These are phyloP conservation scores for Avicennia marina DNA, from an alignment of 257 asterid genomes.

Conservation along the genomic window DNA sequence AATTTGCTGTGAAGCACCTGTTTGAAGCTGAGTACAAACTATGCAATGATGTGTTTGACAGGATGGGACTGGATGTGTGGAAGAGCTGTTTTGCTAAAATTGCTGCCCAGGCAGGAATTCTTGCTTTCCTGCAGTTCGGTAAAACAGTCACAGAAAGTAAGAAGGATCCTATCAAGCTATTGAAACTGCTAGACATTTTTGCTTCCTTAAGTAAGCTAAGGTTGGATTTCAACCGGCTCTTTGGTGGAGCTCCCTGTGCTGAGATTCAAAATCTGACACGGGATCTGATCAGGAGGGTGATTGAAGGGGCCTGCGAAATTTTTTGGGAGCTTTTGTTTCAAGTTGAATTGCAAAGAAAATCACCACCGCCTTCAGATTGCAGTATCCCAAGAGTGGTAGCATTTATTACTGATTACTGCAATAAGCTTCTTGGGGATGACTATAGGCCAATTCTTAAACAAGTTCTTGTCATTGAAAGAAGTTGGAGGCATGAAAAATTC, in stretches of 20 bases:
- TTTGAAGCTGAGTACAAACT: conserved; percentile 82
- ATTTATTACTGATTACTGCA: conserved; percentile 76
- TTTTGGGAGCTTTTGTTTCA: conserved; percentile 91
- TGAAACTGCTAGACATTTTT: conserved; percentile 76
- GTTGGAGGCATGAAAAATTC: conserved; percentile 78
- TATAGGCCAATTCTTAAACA: conserved; percentile 76
- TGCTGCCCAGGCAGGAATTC: conserved; percentile 78
- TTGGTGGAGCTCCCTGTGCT: conserved; percentile 81
- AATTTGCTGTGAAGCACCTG: conserved; percentile 79
- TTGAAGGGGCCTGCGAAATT: conserved; percentile 81
- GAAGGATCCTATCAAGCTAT: conserved; percentile 82
- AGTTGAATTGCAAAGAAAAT: conserved; percentile 76
- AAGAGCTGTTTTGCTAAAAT: conserved; percentile 75
- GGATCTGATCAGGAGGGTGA: conserved; percentile 74
- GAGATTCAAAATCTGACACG: conserved; percentile 76
- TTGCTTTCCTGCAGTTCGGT: conserved; percentile 77
- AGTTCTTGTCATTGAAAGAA: conserved; percentile 75
- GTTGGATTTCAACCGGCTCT: conserved; percentile 81
- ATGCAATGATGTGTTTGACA: conserved; percentile 75
- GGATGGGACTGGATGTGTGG: conserved; percentile 74
- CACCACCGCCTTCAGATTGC: conserved; percentile 84
- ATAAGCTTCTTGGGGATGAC: conserved; percentile 78
- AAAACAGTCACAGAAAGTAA: conserved; percentile 77
- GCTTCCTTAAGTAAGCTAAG: conserved; percentile 73
- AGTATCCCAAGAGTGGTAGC: conserved; percentile 72